These are phyloP conservation scores for Acer yangbiense DNA, from an alignment of 345 rosid genomes.

Conservation along the genomic window DNA sequence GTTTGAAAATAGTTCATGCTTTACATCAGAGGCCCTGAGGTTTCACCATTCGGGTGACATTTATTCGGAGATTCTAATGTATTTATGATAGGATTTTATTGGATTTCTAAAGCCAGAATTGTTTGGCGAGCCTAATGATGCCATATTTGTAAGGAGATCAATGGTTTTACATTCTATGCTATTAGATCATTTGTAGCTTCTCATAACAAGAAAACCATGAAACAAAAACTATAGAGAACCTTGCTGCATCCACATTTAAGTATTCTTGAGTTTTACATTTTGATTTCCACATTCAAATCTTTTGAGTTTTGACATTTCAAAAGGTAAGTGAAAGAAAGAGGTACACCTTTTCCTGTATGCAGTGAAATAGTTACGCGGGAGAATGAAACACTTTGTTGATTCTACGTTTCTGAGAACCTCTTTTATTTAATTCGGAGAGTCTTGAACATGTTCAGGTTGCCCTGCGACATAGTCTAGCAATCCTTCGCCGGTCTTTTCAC, in stretches of 20 bases:
- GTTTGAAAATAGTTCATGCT: neutral
- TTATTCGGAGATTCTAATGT: neutral
- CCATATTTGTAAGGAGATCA: neutral
- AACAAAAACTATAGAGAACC: neutral
- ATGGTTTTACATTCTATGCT: neutral
- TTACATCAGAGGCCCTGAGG: neutral
- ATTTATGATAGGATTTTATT: neutral
- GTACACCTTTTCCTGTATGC: neutral
- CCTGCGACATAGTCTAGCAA: constrained; percentile 74
- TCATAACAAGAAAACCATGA: neutral
- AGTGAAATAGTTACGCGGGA: constrained; percentile 12
- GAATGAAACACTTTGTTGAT: neutral
- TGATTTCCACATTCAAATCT: neutral
- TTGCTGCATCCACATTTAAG: neutral
- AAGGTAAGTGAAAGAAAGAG: constrained; percentile 6
- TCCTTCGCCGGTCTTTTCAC: constrained; percentile 52
- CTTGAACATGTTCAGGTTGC: constrained; percentile 28
- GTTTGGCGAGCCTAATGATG: neutral
- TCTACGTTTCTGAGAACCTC: neutral
- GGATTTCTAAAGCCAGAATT: neutral
- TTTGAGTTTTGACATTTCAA: constrained; percentile 1
- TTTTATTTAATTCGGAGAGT: constrained; percentile 17
- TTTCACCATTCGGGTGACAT: neutral
- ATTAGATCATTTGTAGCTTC: neutral
- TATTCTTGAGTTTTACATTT: neutral